Base-by-base conservation (phyloP, 345 rosid genomes). In the Citrus glauca region DNA sequence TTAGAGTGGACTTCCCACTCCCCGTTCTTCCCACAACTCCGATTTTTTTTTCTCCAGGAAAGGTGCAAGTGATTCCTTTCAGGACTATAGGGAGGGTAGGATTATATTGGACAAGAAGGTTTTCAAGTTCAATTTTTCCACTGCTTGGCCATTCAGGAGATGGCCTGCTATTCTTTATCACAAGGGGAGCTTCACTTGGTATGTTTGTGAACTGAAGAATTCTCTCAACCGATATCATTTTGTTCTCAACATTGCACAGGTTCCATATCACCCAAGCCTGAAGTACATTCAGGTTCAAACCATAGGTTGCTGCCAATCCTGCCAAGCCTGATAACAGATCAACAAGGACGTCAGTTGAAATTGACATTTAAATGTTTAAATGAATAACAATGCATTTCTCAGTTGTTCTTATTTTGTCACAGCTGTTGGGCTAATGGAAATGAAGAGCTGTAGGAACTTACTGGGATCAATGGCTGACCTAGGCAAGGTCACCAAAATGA, bases 11-110 rank as follows among this genome's bases (percentile, higher is more conserved):
- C 82, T 93, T 95, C 68, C 98, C 99, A 11, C 98, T 94, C 20
- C 98, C 98, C 0, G 98, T 93, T 78, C 99, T 88, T 24, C 99
- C 99, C 37, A 92, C 98, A 19, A 95, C 89, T 77, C 97, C 97
- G 6, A 95, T 88, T 74, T 91, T 95, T 84, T 82, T 88, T 42
- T 79, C 90, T 73, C 94, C 90, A 0, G 91, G 97, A 74, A 92
- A 89, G 25, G 85, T 85, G 85, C 92, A 90, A 38, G 86, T 88
- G 82, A 92, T 84, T 20, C 88, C 94, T 78, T 85, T 90, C 53
- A 90, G 90, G 78, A 92, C 85, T 86, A 88, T 32, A 20, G 96
- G 96, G 33, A 87, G 86, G 20, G 86, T 13, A 35, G 90, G 91
- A 73, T 80, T 68, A 69, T 91, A 90, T 73, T 68, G 90, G 73